Evolutionary conservation across 352 stramenopile species (phyloP).

Genomic region (Phytopythium aichiense): DNA sequence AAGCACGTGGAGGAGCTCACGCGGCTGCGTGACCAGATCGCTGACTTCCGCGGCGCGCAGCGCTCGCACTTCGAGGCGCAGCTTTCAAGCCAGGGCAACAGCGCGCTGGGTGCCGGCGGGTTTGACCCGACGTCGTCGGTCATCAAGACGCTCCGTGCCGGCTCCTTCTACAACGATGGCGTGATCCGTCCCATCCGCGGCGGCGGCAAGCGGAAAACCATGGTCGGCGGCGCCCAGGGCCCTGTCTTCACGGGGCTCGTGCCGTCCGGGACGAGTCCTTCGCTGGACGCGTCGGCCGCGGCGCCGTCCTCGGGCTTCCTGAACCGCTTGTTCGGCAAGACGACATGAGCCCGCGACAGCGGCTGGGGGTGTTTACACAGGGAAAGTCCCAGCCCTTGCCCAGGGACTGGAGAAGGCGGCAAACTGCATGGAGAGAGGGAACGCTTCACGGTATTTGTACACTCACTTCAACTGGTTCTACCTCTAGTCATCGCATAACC

Average conservation of each 20-base stretch:
- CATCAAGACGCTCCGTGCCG: constrained; percentile 68
- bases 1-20: constrained; percentile 88
- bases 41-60: constrained; percentile 74
- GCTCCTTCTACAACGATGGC: constrained; percentile 59
- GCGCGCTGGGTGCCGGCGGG: constrained; percentile 12
- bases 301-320: constrained; percentile 38
- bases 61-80: constrained; percentile 75
- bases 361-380: not conserved
- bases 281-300: constrained; percentile 7
- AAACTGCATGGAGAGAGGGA: too few relatives aligned
- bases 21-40: constrained; percentile 79
- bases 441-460: too few relatives aligned
- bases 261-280: constrained; percentile 1
- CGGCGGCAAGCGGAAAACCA: constrained; percentile 59
- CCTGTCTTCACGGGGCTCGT: not conserved
- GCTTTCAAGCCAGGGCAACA: constrained; percentile 31
- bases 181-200: constrained; percentile 75
- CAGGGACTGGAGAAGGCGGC: too few relatives aligned
- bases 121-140: constrained; percentile 23
- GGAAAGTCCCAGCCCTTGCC: too few relatives aligned
- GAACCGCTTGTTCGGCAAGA: constrained; percentile 53
- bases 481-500: too few relatives aligned
- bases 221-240: constrained; percentile 9
- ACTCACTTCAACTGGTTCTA: too few relatives aligned
- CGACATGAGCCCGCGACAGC: constrained; percentile 13